phyloP scores from a whole-genome alignment of 192 early-diverging fungal species.

The Umbelopsis sp. region DNA sequence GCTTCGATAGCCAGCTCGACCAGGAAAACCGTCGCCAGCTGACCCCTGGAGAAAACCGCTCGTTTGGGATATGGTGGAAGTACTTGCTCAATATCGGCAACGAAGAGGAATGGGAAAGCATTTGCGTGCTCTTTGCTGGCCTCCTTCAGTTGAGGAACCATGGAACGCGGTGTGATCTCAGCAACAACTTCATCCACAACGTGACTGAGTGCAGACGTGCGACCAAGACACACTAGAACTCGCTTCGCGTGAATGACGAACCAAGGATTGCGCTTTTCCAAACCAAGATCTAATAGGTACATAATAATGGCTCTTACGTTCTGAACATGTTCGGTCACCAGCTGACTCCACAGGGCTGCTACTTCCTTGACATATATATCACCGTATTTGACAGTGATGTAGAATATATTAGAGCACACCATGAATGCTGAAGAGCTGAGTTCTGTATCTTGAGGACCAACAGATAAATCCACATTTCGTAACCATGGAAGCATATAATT shows the following conservation, averaged over 20 bases:
- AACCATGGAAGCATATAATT: conserved; percentile 81
- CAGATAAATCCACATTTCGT: conserved; percentile 66
- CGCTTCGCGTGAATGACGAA: conserved; percentile 80
- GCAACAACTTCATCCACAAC: conserved; percentile 66
- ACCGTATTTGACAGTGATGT: conserved; percentile 79
- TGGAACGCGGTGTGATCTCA: conserved; percentile 69
- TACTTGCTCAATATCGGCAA: conserved; percentile 72
- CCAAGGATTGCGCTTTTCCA: conserved; percentile 76
- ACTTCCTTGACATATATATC: conserved; percentile 78
- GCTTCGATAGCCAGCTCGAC: conserved; percentile 82
- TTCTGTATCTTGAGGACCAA: conserved; percentile 44
- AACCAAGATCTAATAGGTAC: conserved; percentile 70
- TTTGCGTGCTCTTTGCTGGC: conserved; percentile 29
- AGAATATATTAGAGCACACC: conserved; percentile 78
- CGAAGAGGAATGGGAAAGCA: conserved; percentile 49
- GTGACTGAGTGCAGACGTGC: conserved; percentile 56
- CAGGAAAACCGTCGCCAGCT: conserved; percentile 74
- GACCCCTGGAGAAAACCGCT: conserved; percentile 73
- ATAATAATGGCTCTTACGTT: conserved; percentile 68
- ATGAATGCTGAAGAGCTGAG: conserved; percentile 52
- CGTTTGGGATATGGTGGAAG: conserved; percentile 62
- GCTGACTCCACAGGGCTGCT: conserved; percentile 75
- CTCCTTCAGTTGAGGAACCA: conserved; percentile 60
- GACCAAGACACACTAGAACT: conserved; percentile 72
- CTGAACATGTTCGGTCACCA: conserved; percentile 60